Base-by-base conservation (phyloP, 2,329 filamentous ascomycete genomes). In the Zopfia rhizophila region DNA sequence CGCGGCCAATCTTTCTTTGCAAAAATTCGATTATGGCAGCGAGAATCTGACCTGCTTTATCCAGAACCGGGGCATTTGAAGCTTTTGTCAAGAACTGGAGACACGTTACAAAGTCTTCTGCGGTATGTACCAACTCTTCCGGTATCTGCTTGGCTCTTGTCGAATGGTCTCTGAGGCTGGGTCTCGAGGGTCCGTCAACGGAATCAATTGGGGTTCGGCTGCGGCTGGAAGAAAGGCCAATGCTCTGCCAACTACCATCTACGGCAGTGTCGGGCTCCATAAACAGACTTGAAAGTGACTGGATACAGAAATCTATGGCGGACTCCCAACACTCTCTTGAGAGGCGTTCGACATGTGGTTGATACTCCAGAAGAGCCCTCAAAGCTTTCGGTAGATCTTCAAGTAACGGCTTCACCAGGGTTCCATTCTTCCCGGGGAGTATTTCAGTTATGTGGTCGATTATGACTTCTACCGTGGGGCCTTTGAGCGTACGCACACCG, bases 401-500 rank as follows among this genome's bases (percentile, higher is more conserved):
- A 17, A 86, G 75, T 4, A 99, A 78, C 10, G 88, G 86, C 45
- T 85, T 79, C 53, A 90, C 85, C 41, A 88, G 82, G 2, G 77
- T 80, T 11, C 84, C 84, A 41, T 85, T 82, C 1, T 79, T 70
- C 12, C 77, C 81, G 2, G 85, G 82, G 3, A 96, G 77, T 13
- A 85, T 84, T 55, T 96, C 86, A 3, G 84, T 86, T 50, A 97
- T 87, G 71, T 96, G 91, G 54, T 91, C 86, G 54, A 96, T 78
- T 12, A 97, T 76, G 5, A 88, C 84, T 58, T 87, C 82, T n/a
- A 93, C 78, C 0, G 91, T 93, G 68, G 91, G 95, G 48, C 80
- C 78, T 61, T 86, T 88, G 53, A 97, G 72, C 49, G 82, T 86
- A 14, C 79, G 73, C 22, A 87, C 77, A 16, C 89, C 88, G 41